phyloP scores from a whole-genome alignment of 2,329 filamentous ascomycete genomes.

The Chaetomium sp. region DNA sequence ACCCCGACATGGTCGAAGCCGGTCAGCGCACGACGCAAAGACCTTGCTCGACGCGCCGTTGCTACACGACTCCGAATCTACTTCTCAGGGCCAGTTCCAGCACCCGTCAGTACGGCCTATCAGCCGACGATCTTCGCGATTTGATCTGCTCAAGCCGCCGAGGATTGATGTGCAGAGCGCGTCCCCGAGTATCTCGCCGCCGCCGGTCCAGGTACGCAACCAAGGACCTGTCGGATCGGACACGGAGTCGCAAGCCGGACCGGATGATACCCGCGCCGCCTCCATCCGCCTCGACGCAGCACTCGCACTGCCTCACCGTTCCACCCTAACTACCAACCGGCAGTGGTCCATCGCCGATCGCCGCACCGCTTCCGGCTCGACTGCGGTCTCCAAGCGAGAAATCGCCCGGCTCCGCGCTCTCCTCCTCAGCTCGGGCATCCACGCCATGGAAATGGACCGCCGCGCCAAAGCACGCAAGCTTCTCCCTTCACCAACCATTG shows the following conservation, averaged over 20 bases:
- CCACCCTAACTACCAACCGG: conserved; percentile 36
- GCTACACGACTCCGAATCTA: conserved; percentile 44
- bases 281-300: conserved; percentile 44
- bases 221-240: conserved; percentile 45
- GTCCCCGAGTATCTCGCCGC: conserved; percentile 44
- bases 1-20: conserved; percentile 39
- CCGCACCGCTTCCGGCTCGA: conserved; percentile 40
- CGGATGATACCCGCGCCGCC: conserved; percentile 39
- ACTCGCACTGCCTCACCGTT: conserved; percentile 34
- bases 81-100: conserved; percentile 26
- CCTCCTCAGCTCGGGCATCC: conserved; percentile 83
- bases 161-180: conserved; percentile 51
- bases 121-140: conserved; percentile 48
- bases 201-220: conserved; percentile 31
- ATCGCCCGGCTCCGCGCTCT: conserved; percentile 76
- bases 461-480: conserved; percentile 57
- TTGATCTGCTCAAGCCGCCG: conserved; percentile 53
- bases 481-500: conserved; percentile 37
- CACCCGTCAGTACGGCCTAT: conserved; percentile 39
- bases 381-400: conserved; percentile 66
- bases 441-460: conserved; percentile 77
- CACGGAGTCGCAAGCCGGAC: conserved; percentile 41
- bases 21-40: conserved; percentile 41
- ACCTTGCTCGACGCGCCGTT: conserved; percentile 58
- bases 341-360: conserved; percentile 58